Base-by-base conservation (phyloP, 805 yeast species). In the Ogataea glucozyma region DNA sequence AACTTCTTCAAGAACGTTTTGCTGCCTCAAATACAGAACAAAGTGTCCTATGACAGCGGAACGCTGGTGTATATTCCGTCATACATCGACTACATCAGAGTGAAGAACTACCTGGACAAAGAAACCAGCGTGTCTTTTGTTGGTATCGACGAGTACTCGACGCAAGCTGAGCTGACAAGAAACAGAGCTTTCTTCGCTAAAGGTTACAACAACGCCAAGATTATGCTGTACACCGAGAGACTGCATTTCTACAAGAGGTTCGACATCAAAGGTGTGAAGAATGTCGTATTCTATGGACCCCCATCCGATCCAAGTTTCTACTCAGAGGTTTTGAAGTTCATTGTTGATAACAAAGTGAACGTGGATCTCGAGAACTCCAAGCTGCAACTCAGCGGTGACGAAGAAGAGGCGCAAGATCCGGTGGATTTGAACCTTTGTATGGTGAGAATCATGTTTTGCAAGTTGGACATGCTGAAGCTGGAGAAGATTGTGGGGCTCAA, bases 201-300 rank as follows among this genome's bases (percentile, higher is more conserved):
- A 26, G 55, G 51, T 21, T 44, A 56, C 14, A 52, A 52, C 20
- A 41, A 44, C 30, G 61, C 62, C 10, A 76, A 76, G 3, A 73
- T 91, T 20, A 61, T 93, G 69, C 65, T 93, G n/a, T 91, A 91
- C 65, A 87, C 97, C 0, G 98, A 91, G 57, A 83, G 99, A 73
- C 70, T 91, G 60, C 98, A 93, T 64, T 93, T 88, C 60, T 93
- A 82, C 69, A 79, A 96, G 51, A 75, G 98, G 40, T 90, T 77
- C 62, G 90, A 86, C 44, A 71, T 93, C 39, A 78, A 75, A 46
- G 98, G 98, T 20, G 96, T 88, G 17, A 83, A 85, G 58, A 85
- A 82, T 43, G 73, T 93, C 13, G 62, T 91, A 6, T 80, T 93
- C 69, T 93, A 88, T 63, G 88, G 84, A 24, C 72, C 86, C 16